Conservation (phyloP, 1,284 basidiomycete genomes). For the Athelia sp. region DNA sequence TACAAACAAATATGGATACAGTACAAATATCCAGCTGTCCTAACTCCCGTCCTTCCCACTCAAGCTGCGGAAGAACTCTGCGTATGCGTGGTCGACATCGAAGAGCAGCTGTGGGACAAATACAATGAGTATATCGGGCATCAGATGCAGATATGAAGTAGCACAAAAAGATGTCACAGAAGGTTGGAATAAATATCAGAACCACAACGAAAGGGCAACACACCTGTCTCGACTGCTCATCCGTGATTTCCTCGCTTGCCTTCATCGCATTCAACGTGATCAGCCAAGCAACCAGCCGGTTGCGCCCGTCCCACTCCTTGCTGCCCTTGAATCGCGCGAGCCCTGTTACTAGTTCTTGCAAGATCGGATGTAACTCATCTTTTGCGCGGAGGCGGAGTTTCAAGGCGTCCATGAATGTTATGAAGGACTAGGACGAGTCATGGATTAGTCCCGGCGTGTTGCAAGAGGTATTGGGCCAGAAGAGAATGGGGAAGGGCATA, state of each 20-base stretch:
- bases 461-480: too few relatives aligned
- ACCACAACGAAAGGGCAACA: conserved; percentile 18
- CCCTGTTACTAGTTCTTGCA: conserved; percentile 91
- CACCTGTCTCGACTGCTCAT: conserved; percentile 93
- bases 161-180: too few relatives aligned
- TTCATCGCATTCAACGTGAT: conserved; percentile 97
- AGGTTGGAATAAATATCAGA: too few relatives aligned
- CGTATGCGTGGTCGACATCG: conserved; percentile 95
- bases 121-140: too few relatives aligned
- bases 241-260: conserved; percentile 93
- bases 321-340: conserved; percentile 91
- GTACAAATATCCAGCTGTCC: too few relatives aligned
- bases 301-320: conserved; percentile 92
- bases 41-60: conserved; percentile 34
- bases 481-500: conserved; percentile 30
- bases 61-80: conserved; percentile 90
- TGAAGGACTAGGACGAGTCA: conserved; percentile 89
- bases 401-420: conserved; percentile 98
- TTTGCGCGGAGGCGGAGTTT: conserved; percentile 92
- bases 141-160: too few relatives aligned
- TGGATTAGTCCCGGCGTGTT: too few relatives aligned
- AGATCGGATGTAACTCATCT: conserved; percentile 92
- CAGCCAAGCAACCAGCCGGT: conserved; percentile 92
- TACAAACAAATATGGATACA: too few relatives aligned
- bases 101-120: conserved; percentile 72